phyloP scores from a whole-genome alignment of 345 rosid genomes.

The Aquilaria sinensis region DNA sequence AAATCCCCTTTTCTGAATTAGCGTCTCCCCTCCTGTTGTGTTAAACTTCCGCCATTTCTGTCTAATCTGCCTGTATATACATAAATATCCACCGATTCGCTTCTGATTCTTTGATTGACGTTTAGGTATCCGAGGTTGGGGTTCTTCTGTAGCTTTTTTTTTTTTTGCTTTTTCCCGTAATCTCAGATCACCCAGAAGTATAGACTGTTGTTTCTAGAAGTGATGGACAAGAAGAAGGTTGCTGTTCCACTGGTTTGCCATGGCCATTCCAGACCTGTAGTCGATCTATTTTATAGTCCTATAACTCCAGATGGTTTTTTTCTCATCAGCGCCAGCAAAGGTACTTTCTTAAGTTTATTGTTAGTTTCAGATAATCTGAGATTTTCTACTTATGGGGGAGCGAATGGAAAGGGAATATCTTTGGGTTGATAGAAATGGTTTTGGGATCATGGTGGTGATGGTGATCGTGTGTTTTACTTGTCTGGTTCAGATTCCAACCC shows the following conservation, averaged over 20 bases:
- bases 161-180: not conserved
- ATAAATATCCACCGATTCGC: not conserved
- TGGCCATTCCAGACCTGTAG: slow-evolving; percentile 85
- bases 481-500: slow-evolving; percentile 75
- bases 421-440: not conserved
- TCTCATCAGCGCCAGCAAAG: slow-evolving; percentile 83
- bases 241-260: slow-evolving; percentile 76
- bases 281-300: slow-evolving; percentile 72
- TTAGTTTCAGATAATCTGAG: not conserved
- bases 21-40: slow-evolving; percentile 18
- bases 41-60: slow-evolving; percentile 15
- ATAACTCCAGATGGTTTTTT: slow-evolving; percentile 82
- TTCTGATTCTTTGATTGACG: not conserved
- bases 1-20: not conserved
- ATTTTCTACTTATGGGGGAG: too few relatives aligned
- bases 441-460: not conserved
- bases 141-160: not conserved
- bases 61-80: slow-evolving; percentile 1
- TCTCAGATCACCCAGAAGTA: not conserved
- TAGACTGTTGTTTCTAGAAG: not conserved
- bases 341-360: slow-evolving; percentile 17
- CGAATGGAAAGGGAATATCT: not conserved
- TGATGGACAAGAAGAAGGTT: slow-evolving; percentile 47
- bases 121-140: not conserved
- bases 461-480: not conserved